phyloP scores from a whole-genome alignment of 805 yeast species.

The Kuraishia ogatae region DNA sequence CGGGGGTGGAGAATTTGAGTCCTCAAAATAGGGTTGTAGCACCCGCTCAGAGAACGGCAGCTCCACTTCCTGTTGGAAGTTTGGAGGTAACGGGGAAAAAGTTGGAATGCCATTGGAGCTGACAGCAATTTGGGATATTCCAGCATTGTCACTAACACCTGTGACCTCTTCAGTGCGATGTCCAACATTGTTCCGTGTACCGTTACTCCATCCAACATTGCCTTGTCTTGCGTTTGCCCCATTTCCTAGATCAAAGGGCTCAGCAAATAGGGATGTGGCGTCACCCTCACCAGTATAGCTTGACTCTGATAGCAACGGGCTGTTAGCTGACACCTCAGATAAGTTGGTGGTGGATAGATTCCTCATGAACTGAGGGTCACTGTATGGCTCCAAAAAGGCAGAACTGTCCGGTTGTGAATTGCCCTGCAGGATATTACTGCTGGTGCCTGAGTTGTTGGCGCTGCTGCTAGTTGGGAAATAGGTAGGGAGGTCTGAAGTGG shows the following conservation, averaged over 20 bases:
- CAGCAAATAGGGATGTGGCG: constrained; percentile 8
- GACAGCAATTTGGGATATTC: no score
- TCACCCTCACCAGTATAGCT: constrained; percentile 14
- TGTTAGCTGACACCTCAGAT: constrained; percentile 16
- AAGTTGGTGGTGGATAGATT: constrained; percentile 7
- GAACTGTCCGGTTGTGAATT: background rate
- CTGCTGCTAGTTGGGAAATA: no score
- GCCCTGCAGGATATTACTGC: no score
- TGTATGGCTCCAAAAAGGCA: background rate
- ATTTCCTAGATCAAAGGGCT: constrained; percentile 2
- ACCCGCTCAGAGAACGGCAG: background rate
- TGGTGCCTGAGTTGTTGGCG: no score
- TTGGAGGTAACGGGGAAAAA: constrained; percentile 10
- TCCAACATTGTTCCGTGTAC: no score
- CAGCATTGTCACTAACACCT: no score
- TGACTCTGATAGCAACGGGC: constrained; percentile 18
- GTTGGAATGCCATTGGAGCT: constrained; percentile 7
- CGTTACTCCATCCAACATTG: no score
- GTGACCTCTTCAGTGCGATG: no score
- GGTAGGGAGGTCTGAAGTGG: no score
- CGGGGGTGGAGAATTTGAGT: background rate
- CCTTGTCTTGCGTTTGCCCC: no score
- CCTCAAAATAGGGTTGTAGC: background rate
- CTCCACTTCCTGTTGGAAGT: constrained; percentile 6
- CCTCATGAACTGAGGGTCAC: constrained; percentile 11